Evolutionary conservation across 1,139 yeast genomes (phyloP).

Genomic region (Nakaseomyces bracarensis): DNA sequence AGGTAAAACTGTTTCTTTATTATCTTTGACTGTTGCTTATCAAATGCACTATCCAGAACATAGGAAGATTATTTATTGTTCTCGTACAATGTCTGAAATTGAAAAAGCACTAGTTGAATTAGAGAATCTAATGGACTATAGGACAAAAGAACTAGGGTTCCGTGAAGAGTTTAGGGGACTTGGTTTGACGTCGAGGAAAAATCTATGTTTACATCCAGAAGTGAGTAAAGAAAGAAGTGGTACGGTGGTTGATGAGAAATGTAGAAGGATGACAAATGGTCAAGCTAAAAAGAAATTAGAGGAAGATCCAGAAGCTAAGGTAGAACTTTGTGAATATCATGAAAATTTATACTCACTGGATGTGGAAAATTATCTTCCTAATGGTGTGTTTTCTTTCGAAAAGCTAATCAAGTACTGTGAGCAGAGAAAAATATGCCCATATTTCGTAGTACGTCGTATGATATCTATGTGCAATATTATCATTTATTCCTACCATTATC

Average conservation of each 20-base stretch:
- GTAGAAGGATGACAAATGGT: constrained; percentile 91
- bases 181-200: constrained; percentile 90
- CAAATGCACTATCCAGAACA: constrained; percentile 95
- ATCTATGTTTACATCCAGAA: constrained; percentile 81
- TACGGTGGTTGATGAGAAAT: constrained; percentile 89
- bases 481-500: constrained; percentile 91
- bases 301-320: constrained; percentile 49
- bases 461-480: constrained; percentile 89
- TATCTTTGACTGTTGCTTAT: constrained; percentile 87
- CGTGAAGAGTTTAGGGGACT: constrained; percentile 86
- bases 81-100: constrained; percentile 99
- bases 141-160: constrained; percentile 73
- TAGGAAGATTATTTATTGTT: constrained; percentile 87
- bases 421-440: constrained; percentile 79
- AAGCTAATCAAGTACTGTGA: constrained; percentile 70
- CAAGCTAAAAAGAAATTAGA: constrained; percentile 64
- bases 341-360: constrained; percentile 81
- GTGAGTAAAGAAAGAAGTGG: constrained; percentile 88
- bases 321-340: constrained; percentile 71
- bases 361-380: constrained; percentile 80
- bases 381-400: constrained; percentile 93
- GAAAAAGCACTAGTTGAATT: constrained; percentile 96
- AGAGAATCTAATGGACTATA: constrained; percentile 76
- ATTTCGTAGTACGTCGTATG: constrained; percentile 96
- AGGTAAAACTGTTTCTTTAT: constrained; percentile 87